These are phyloP conservation scores for Trifolium pratense DNA, from an alignment of 306 rosid species.

Conservation along the genomic window DNA sequence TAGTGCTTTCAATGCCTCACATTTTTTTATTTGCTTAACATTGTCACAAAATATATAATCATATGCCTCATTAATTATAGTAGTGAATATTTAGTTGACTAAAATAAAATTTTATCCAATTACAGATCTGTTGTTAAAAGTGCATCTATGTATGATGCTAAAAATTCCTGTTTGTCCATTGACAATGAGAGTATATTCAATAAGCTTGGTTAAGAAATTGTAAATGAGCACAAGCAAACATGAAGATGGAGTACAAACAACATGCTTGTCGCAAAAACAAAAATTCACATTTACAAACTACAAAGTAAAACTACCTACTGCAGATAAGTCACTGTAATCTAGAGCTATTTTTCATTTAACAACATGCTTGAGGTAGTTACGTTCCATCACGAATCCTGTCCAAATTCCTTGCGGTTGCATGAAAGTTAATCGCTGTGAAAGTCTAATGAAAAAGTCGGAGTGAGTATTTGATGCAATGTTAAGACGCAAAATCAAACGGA, in stretches of 20 bases:
- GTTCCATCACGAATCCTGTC: not conserved
- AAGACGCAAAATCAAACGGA: not conserved
- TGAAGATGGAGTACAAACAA: slow-evolving; percentile 4
- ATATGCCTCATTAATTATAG: too few relatives aligned
- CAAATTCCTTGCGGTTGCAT: slow-evolving; percentile 14
- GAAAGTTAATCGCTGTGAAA: slow-evolving; percentile 6
- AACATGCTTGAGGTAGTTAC: slow-evolving; percentile 18
- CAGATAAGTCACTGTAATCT: slow-evolving; percentile 6
- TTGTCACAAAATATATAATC: too few relatives aligned
- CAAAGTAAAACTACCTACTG: slow-evolving; percentile 17
- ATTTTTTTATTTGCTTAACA: too few relatives aligned
- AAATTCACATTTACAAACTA: slow-evolving; percentile 31
- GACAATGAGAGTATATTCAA: not conserved
- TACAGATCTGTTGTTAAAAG: not conserved
- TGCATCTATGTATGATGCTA: not conserved
- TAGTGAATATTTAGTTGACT: too few relatives aligned
- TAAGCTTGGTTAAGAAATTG: not conserved
- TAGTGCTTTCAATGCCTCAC: too few relatives aligned
- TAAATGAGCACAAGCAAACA: slow-evolving; percentile 5
- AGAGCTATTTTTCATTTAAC: slow-evolving; percentile 30
- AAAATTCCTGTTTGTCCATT: not conserved
- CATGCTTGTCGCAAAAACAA: slow-evolving; percentile 11
- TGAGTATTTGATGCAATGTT: not conserved
- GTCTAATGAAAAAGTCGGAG: slow-evolving; percentile 14
- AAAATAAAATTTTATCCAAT: too few relatives aligned